Conservation (phyloP, 805 yeast species). For the Myxozyma geophila region DNA sequence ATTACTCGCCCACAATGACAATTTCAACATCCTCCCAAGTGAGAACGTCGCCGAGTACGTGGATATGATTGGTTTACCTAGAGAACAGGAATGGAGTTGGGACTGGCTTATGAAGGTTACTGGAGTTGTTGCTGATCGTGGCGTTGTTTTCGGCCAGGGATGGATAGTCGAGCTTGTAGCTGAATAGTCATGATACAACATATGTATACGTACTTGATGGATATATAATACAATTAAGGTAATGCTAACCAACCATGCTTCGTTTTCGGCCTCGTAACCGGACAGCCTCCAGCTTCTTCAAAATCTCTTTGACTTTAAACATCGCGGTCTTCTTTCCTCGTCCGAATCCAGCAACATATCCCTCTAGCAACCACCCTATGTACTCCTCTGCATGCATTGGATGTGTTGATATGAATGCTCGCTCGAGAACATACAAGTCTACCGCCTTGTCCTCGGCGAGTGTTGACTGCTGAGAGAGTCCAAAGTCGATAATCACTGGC, state of each 20-base stretch:
- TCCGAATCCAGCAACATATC: constrained; percentile 52
- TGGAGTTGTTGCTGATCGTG: constrained; percentile 31
- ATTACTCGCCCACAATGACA: constrained; percentile 46
- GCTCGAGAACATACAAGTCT: constrained; percentile 90
- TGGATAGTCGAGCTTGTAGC: constrained; percentile 27
- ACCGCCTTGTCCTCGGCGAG: constrained; percentile 93
- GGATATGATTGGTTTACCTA: not conserved
- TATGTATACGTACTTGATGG: not conserved
- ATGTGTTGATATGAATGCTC: constrained; percentile 91
- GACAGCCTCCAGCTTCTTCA: constrained; percentile 76
- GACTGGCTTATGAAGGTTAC: constrained; percentile 33
- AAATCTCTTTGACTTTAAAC: constrained; percentile 50
- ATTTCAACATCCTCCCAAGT: constrained; percentile 38
- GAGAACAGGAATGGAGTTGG: constrained; percentile 23
- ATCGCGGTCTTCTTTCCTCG: constrained; percentile 28
- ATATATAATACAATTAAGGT: not conserved
- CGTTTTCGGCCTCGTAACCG: constrained; percentile 92
- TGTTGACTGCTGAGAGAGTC: constrained; percentile 75
- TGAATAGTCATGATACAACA: not conserved
- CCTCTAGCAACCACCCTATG: constrained; percentile 71
- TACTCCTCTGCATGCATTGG: constrained; percentile 70
- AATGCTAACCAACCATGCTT: constrained; percentile 77
- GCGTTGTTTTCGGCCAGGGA: constrained; percentile 33
- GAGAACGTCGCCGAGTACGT: constrained; percentile 13
- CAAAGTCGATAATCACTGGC: constrained; percentile 86